A percentile compares a stretch with the other conserved stretches of the same genome.
Evolutionary conservation across 148 eudicot genomes (phyloP).

Genomic region (Nepenthes gracilis): DNA sequence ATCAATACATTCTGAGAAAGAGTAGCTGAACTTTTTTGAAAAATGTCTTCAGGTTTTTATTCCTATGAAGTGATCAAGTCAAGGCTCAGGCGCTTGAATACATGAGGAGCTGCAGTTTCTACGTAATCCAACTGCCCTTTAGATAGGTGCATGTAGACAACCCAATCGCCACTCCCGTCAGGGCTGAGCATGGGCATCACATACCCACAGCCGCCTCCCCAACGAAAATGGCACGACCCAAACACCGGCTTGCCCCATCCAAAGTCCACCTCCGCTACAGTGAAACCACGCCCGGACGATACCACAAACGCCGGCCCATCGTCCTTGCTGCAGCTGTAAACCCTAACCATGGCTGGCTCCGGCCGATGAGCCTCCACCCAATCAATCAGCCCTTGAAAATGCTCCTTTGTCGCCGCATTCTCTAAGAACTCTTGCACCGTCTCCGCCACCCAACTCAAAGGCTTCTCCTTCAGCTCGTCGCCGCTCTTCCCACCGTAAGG

Average conservation of each 20-base stretch:
- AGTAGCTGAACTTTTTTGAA: too few species aligned
- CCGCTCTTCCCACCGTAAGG: slow-evolving; percentile 34
- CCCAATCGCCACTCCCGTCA: slow-evolving; percentile 55
- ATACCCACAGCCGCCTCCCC: slow-evolving; percentile 58
- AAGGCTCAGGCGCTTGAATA: slow-evolving; percentile 35
- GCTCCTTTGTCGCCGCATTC: slow-evolving; percentile 32
- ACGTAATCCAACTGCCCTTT: slow-evolving; percentile 40
- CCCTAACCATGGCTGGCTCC: slow-evolving; percentile 27
- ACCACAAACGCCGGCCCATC: slow-evolving; percentile 55
- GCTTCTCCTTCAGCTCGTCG: slow-evolving; percentile 19
- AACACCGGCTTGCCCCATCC: slow-evolving; percentile 70
- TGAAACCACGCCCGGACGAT: slow-evolving; percentile 57
- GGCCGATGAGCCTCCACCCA: slow-evolving; percentile 75
- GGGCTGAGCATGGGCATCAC: slow-evolving; percentile 82
- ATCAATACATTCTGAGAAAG: too few species aligned
- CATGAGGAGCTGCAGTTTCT: slow-evolving; percentile 27
- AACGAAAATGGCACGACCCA: slow-evolving; percentile 65
- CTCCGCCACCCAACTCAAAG: slow-evolving; percentile 25
- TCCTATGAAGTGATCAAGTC: background rate
- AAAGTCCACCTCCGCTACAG: slow-evolving; percentile 43
- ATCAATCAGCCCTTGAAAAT: slow-evolving; percentile 56
- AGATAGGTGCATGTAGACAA: slow-evolving; percentile 58
- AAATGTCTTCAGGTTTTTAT: too few species aligned
- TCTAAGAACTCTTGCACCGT: slow-evolving; percentile 32
- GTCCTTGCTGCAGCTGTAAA: slow-evolving; percentile 19